Evolutionary conservation across 176 grass and related monocot species (phyloP), one percentile per base, ranked within the genome.

Genomic region (Hyparrhenia diplandra): DNA sequence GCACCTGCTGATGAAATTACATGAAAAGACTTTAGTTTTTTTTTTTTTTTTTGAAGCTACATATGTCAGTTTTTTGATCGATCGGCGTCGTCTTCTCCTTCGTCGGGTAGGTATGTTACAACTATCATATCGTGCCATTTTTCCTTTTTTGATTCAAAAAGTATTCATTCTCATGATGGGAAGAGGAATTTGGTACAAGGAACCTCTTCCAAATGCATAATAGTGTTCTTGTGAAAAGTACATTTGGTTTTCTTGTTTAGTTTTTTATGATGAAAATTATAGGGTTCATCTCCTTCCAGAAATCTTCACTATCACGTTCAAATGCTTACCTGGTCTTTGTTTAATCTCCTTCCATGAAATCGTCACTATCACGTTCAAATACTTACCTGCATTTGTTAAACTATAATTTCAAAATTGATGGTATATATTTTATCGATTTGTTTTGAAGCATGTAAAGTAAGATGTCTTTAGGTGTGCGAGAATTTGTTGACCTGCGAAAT

Each of bases 361-460:
- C n/a, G 13, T 55, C 51, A 0, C 8, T n/a, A 9, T 10, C 49
- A 52, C 49, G 49, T 52, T 21, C 49, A 52, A 52, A 52, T 52
- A 18, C 18, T 52, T n/a, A n/a, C n/a, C n/a, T n/a, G n/a, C n/a
- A n/a, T n/a, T n/a, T n/a, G n/a, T n/a, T n/a, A n/a, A n/a, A n/a
- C n/a, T n/a, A n/a, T n/a, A n/a, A n/a, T n/a, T n/a, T n/a, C n/a
- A n/a, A n/a, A n/a, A n/a, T n/a, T n/a, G n/a, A n/a, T n/a, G n/a
- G n/a, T n/a, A n/a, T n/a, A n/a, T n/a, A n/a, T n/a, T n/a, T n/a
- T n/a, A 30, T 66, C 11, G 29, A 66, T 35, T 5, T 79, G 28
- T 36, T 67, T 67, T 79, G 64, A 80, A 80, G 45, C 77, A 80
- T 80, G 77, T 79, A n/a, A 52, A 63, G 1, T 18, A 77, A 51